A percentile compares a stretch with the other conserved stretches of the same genome.
These are phyloP conservation scores for Lyophyllum semitale DNA, from an alignment of 768 basidiomycete genomes.

Conservation along the genomic window DNA sequence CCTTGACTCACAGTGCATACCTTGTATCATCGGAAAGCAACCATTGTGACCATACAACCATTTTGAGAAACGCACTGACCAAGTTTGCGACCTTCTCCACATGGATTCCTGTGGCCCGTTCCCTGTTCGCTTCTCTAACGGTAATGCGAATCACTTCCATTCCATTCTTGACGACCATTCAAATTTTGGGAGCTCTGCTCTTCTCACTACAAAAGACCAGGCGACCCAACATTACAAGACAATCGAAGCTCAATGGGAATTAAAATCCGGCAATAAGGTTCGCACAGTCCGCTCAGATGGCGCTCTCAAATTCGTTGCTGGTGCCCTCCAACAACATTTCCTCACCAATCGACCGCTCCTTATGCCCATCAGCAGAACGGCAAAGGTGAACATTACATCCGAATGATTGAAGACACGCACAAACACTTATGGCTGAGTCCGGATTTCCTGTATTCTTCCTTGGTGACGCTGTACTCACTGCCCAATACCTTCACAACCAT, in stretches of 20 bases:
- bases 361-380: constrained; percentile 35
- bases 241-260: not conserved
- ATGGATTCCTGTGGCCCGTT: too few relatives aligned
- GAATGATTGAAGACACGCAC: constrained; percentile 23
- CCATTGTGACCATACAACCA: constrained; percentile 1
- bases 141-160: too few relatives aligned
- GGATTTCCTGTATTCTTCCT: constrained; percentile 25
- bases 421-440: constrained; percentile 21
- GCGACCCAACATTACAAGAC: not conserved
- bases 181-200: too few relatives aligned
- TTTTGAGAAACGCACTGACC: not conserved
- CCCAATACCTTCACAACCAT: too few relatives aligned
- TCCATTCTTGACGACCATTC: too few relatives aligned
- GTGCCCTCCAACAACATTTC: not conserved
- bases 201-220: not conserved
- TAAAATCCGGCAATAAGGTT: not conserved
- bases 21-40: not conserved
- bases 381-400: constrained; percentile 27
- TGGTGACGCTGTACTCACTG: constrained; percentile 8
- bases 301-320: not conserved
- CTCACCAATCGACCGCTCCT: constrained; percentile 18
- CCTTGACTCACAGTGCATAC: not conserved
- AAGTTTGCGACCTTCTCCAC: too few relatives aligned
- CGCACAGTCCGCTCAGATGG: not conserved
- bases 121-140: too few relatives aligned